Conservation (phyloP, 441 rosid genomes). For the Daphne laureola region DNA sequence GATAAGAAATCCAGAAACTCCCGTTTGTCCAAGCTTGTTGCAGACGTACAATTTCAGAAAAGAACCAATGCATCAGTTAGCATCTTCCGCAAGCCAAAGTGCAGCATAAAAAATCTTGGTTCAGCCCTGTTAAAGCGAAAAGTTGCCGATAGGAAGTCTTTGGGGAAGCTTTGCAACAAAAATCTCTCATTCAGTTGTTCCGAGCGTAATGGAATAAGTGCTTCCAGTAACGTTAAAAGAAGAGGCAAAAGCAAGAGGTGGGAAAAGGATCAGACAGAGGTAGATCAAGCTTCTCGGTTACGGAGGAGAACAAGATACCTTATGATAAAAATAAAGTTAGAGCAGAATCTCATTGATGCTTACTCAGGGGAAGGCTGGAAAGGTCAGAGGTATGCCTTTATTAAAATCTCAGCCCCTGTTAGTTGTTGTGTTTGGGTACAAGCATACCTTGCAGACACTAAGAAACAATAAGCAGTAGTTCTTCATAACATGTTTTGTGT, state of each 20-base stretch:
- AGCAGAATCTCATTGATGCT: conserved; percentile 97
- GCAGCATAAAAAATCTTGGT: conserved; percentile 28
- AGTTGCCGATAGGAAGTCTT: conserved; percentile 23
- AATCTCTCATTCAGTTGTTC: conserved; percentile 12
- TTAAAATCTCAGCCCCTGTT: too few species aligned
- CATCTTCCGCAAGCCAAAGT: conserved; percentile 30
- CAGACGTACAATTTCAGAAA: conserved; percentile 41
- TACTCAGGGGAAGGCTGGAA: conserved; percentile 98
- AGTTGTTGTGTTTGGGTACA: too few species aligned
- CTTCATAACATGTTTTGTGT: too few species aligned
- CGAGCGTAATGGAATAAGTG: conserved; percentile 22
- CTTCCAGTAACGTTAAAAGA: conserved; percentile 21
- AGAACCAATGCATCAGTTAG: conserved; percentile 22
- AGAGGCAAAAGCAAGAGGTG: conserved; percentile 47
- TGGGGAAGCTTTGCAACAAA: conserved; percentile 24
- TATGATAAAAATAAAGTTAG: conserved; percentile 87
- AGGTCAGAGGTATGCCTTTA: conserved; percentile 75
- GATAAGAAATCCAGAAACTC: conserved; percentile 29
- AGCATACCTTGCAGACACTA: too few species aligned
- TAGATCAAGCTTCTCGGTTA: conserved; percentile 72
- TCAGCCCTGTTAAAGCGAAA: conserved; percentile 24
- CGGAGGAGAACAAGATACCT: conserved; percentile 86
- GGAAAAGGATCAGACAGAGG: conserved; percentile 40
- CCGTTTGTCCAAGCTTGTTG: conserved; percentile 39
- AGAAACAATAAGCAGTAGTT: too few species aligned